Conservation (phyloP, 164 flowering plant genomes). For the Piper betle region DNA sequence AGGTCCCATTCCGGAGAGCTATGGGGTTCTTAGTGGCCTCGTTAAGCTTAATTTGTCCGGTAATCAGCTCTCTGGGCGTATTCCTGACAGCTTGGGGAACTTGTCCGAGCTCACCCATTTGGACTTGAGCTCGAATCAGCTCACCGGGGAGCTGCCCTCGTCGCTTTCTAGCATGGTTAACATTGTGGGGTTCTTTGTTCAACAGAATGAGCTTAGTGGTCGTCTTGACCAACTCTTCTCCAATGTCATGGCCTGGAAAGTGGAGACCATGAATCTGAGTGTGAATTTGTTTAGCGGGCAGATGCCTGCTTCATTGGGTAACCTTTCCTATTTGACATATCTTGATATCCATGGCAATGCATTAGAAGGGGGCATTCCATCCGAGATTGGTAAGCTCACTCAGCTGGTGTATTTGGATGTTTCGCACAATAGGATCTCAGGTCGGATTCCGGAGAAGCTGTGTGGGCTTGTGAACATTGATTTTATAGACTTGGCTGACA, state of each 20-base stretch:
- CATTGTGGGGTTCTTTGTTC: constrained; percentile 62
- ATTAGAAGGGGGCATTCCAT: constrained; percentile 44
- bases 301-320: constrained; percentile 47
- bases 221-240: constrained; percentile 30
- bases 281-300: constrained; percentile 33
- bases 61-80: constrained; percentile 40
- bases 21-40: constrained; percentile 35
- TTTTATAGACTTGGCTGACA: constrained; percentile 36
- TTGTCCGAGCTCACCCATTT: constrained; percentile 55
- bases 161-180: constrained; percentile 43
- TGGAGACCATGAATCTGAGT: constrained; percentile 51
- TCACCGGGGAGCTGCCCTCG: constrained; percentile 41
- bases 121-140: constrained; percentile 55
- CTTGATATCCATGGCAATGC: constrained; percentile 55
- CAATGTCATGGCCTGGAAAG: constrained; percentile 33
- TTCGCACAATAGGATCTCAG: constrained; percentile 39
- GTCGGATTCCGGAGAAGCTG: constrained; percentile 41
- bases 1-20: constrained; percentile 39
- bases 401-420: constrained; percentile 51
- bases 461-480: constrained; percentile 31
- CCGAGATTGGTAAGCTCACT: constrained; percentile 43
- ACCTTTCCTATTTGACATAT: constrained; percentile 40
- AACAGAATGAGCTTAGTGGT: constrained; percentile 50
- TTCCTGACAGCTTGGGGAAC: constrained; percentile 43
- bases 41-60: constrained; percentile 64